Conservation (phyloP, 2,329 filamentous ascomycete species). For the Cyphellophora europaea region DNA sequence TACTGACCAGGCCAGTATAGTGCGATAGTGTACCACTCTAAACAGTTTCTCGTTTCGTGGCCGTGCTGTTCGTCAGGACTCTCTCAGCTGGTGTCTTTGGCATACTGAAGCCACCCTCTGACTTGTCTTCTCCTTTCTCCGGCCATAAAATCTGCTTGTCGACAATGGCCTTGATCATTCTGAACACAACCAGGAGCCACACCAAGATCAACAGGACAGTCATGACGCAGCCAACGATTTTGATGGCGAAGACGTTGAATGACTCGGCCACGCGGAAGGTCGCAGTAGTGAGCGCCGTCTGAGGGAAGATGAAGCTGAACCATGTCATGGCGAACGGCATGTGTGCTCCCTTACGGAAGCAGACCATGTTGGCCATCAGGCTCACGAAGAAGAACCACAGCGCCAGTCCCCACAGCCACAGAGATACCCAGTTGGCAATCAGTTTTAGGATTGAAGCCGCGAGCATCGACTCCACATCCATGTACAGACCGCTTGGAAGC, state of each 20-base stretch:
- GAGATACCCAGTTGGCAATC: conserved; percentile 52
- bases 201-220: conserved; percentile 55
- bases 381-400: conserved; percentile 78
- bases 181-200: conserved; percentile 59
- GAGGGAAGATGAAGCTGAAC: conserved; percentile 76
- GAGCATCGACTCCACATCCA: conserved; percentile 43
- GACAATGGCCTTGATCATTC: conserved; percentile 62
- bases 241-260: conserved; percentile 50
- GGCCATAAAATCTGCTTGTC: conserved; percentile 67
- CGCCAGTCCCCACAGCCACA: conserved; percentile 78
- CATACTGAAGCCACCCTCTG: conserved; percentile 45
- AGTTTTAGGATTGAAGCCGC: conserved; percentile 47
- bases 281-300: conserved; percentile 63
- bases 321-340: conserved; percentile 78
- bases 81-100: neutral
- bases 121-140: conserved; percentile 55
- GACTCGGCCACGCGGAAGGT: conserved; percentile 62
- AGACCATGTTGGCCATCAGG: conserved; percentile 43
- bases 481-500: conserved; percentile 33
- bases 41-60: neutral
- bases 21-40: too few species aligned
- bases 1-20: neutral
- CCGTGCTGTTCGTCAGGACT: neutral
- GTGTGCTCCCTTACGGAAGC: conserved; percentile 22
- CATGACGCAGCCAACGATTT: conserved; percentile 60